Evolutionary conservation across 768 basidiomycete genomes (phyloP).

Genomic region (Termitomyces titanicus): DNA sequence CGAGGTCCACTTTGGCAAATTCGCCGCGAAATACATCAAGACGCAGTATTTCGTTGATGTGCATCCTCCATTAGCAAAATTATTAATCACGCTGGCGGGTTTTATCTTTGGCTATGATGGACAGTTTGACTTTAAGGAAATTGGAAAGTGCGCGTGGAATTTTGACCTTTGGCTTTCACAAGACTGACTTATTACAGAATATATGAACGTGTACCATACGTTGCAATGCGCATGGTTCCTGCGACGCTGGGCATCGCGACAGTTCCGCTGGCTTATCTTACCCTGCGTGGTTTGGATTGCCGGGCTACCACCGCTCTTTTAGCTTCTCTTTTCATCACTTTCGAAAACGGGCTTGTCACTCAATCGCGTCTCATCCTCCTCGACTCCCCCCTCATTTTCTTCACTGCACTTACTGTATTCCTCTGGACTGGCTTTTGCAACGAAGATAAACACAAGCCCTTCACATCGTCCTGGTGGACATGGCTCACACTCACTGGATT

Average conservation of each 20-base stretch:
- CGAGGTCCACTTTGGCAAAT: constrained; percentile 98
- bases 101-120: constrained; percentile 89
- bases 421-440: constrained; percentile 89
- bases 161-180: not conserved
- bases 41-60: constrained; percentile 92
- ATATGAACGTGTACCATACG: constrained; percentile 88
- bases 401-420: constrained; percentile 87
- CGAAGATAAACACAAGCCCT: constrained; percentile 82
- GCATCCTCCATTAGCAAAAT: constrained; percentile 94
- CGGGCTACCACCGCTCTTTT: constrained; percentile 90
- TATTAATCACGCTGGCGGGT: constrained; percentile 89
- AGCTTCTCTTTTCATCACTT: constrained; percentile 86
- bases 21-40: constrained; percentile 92
- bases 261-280: constrained; percentile 88
- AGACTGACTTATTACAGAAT: constrained; percentile 38
- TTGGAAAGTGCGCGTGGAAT: constrained; percentile 74
- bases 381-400: constrained; percentile 98
- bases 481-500: constrained; percentile 88
- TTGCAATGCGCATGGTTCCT: constrained; percentile 96
- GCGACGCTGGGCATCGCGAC: constrained; percentile 86
- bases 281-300: constrained; percentile 89
- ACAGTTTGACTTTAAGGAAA: constrained; percentile 95
- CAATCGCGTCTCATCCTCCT: constrained; percentile 97
- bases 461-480: constrained; percentile 87
- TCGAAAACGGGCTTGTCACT: constrained; percentile 94